Evolutionary conservation across 2,329 filamentous ascomycete species (phyloP).

Genomic region (Talaromyces albobiverticillius): DNA sequence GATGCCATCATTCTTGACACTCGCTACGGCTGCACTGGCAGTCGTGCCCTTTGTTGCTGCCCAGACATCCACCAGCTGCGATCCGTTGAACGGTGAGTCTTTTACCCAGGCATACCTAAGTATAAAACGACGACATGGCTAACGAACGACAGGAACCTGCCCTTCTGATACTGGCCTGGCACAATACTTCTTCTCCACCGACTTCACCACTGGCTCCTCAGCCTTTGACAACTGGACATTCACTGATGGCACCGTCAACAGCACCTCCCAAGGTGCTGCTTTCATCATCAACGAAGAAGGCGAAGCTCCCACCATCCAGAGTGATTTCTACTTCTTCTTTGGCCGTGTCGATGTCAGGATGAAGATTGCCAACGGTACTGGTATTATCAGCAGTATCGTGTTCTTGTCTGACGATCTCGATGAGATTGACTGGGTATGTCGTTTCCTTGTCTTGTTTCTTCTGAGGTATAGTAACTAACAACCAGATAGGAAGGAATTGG

Average conservation of each 20-base stretch:
- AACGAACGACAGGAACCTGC: conserved; percentile 45
- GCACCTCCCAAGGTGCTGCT: conserved; percentile 67
- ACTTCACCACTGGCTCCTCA: conserved; percentile 49
- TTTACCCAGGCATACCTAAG: neutral
- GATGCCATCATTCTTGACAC: conserved; percentile 30
- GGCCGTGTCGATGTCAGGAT: conserved; percentile 81
- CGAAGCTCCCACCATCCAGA: conserved; percentile 81
- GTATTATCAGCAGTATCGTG: conserved; percentile 89
- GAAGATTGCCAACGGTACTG: conserved; percentile 82
- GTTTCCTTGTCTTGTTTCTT: neutral
- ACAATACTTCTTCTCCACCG: conserved; percentile 24
- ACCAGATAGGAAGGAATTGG: conserved; percentile 35
- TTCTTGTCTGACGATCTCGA: conserved; percentile 88
- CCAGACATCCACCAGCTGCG: conserved; percentile 74
- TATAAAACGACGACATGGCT: neutral
- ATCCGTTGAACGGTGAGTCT: conserved; percentile 51
- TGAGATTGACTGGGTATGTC: conserved; percentile 95
- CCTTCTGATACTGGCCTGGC: conserved; percentile 69
- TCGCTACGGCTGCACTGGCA: conserved; percentile 27
- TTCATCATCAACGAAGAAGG: conserved; percentile 76
- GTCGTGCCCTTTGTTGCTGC: conserved; percentile 44
- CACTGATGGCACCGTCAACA: conserved; percentile 64
- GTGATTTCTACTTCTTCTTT: conserved; percentile 98
- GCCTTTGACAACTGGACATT: conserved; percentile 56
- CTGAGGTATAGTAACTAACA: too few species aligned